Base-by-base conservation (phyloP, 805 yeast genomes). In the Wickerhamia fluorescens region DNA sequence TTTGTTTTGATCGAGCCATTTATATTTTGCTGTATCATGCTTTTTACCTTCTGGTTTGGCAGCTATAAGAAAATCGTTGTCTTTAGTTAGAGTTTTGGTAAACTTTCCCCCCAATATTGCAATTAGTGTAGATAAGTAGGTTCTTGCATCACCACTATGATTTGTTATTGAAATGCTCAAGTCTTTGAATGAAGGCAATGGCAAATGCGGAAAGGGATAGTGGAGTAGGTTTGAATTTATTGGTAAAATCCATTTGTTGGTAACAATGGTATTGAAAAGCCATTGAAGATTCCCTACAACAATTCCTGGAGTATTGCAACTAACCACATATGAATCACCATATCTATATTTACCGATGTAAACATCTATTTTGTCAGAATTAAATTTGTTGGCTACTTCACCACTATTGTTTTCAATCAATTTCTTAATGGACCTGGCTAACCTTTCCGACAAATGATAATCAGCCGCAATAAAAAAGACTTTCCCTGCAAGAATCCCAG, bases 71-170 rank as follows among this genome's bases (percentile, higher is more conserved):
- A 76, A 84, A 4, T 94, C 78, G 42, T 85, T 84, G 7, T 67
- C 66, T 27, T 65, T 66, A 13, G 77, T 75, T 27, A 82, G 56
- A 0, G 82, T 73, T 30, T 71, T 72, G 1, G 94, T 78, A 50
- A 81, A 85, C 0, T 56, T 56, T 0, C 89, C 96, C 2, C 97
- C 96, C 44, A 85, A 48, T 1, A 79, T 63, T 13, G 62, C 61
- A 3, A 81, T 72, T 8, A 89, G 58, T 26, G 65, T 65, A 30
- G 77, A 75, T 20, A 92, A 55, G 43, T 85, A 89, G 21, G 62
- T 58, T 24, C 98, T 59, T 1, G 94, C 82, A 45, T 82, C 92
- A 0, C 96, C 96, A 14, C 81, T 71, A 47, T 83, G 87, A 44
- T 86, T 85, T 0, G 96, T 78, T 3, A 84, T 71, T 7, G 86